These are phyloP conservation scores for Trichopus zeylanicus DNA, from an alignment of 116 monocot genomes.

Conservation along the genomic window DNA sequence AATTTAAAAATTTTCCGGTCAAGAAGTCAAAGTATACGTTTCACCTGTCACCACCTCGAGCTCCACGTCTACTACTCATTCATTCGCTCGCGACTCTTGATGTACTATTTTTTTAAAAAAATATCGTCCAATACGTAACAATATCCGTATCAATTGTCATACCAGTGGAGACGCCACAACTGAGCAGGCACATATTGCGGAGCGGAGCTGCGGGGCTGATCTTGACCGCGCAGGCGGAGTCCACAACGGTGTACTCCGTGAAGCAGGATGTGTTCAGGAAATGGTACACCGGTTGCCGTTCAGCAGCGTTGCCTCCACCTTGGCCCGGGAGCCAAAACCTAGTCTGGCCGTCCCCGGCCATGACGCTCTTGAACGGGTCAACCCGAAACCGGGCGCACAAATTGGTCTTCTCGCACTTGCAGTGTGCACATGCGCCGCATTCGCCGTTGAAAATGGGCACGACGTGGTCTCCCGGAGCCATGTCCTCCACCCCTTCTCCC, in stretches of 20 bases:
- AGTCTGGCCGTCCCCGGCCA: conserved; percentile 51
- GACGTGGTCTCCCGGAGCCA: conserved; percentile 73
- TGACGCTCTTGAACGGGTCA: conserved; percentile 43
- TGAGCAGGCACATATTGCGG: conserved; percentile 63
- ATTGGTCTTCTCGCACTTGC: conserved; percentile 55
- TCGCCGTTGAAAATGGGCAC: conserved; percentile 86
- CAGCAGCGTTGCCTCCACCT: conserved; percentile 2
- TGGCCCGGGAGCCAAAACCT: conserved; percentile 34
- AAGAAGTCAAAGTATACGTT: too few relatives aligned
- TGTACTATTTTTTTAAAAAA: too few relatives aligned
- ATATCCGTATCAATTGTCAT: too few relatives aligned
- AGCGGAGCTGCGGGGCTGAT: conserved; percentile 48
- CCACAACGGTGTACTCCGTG: conserved; percentile 90
- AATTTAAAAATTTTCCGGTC: too few relatives aligned
- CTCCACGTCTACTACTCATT: too few relatives aligned
- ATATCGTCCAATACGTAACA: too few relatives aligned
- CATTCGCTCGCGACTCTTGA: too few relatives aligned
- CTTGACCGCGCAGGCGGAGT: conserved; percentile 71
- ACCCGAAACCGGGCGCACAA: conserved; percentile 49
- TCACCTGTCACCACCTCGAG: too few relatives aligned
- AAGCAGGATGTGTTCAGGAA: conserved; percentile 94
- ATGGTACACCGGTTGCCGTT: conserved; percentile 53
- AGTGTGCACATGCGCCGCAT: conserved; percentile 57
- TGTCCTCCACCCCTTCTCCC: conserved; percentile 72
- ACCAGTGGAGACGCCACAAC: conserved; percentile 92